Base-by-base conservation (phyloP, 176 grass and related monocot genomes). In the Zizania latifolia region DNA sequence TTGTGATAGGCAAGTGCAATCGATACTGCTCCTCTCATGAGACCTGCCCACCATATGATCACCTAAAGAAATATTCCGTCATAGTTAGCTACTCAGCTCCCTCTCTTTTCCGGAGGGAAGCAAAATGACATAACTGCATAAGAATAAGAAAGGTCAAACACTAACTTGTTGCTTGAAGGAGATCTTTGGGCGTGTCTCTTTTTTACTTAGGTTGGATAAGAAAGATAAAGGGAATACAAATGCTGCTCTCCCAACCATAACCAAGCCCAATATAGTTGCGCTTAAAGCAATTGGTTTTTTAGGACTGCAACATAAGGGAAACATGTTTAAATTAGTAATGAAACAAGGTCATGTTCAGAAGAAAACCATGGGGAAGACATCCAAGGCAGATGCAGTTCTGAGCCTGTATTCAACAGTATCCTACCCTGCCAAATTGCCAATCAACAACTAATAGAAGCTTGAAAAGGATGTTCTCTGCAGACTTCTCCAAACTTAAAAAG, bases 1-100 rank as follows among this genome's bases (percentile, higher is more conserved):
- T 98, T 93, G 71, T 98, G 93, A 63, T 98, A 98, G n/a, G 94
- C 94, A 73, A 98, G 94, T 82, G 94, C 94, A 74, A 98, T 94
- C 72, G 94, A 98, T 64, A 98, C 94, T 81, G 94, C 94, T 83
- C 94, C 94, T 89, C 94, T 93, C 94, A 97, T 93, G 33, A 97
- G 90, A 89, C 94, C 94, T 27, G 94, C 91, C 94, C 94, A 98
- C 94, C 91, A 94, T 68, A 98, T 89, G 68, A 89, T 87, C 4
- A 94, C 63, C 91, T 98, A 62, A 55, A 39, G 34, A 70, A 78
- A 72, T 79, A 77, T 58, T 41, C 70, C 33, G 69, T 21, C 54
- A 82, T 54, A 43, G 6, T 84, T 71, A 80, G n/a, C 45, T 57
- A 60, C 15, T 84, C 65, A 80, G 19, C 31, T 57, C 74, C 19